Conservation (phyloP, 2,329 filamentous ascomycete genomes). For the Paraphoma sp. region DNA sequence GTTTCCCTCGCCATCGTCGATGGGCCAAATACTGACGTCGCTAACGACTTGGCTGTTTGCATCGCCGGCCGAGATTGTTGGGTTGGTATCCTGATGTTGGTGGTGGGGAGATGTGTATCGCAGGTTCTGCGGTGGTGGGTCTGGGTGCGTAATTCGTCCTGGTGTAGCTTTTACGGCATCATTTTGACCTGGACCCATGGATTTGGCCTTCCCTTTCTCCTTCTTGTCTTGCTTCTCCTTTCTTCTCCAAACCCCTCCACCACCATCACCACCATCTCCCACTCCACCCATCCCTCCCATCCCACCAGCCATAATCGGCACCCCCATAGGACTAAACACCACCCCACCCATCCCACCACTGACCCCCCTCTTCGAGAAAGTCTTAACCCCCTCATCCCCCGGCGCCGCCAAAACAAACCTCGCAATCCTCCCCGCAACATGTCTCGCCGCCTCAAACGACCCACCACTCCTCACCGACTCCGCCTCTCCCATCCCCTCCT, state of each 20-base stretch:
- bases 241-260: background rate
- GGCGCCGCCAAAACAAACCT: conserved; percentile 22
- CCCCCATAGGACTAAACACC: background rate
- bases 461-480: background rate
- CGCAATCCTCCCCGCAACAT: conserved; percentile 9
- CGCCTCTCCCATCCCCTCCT: too few relatives aligned
- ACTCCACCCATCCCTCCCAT: background rate
- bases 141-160: background rate
- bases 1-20: conserved; percentile 1
- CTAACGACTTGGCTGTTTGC: background rate
- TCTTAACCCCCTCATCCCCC: conserved; percentile 12
- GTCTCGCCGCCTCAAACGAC: conserved; percentile 1
- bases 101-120: too few relatives aligned
- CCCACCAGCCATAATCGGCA: background rate
- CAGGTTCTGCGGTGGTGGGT: too few relatives aligned
- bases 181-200: background rate
- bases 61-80: background rate
- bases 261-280: too few relatives aligned
- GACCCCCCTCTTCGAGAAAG: conserved; percentile 9
- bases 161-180: background rate
- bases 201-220: background rate
- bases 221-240: background rate
- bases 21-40: background rate
- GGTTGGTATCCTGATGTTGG: background rate
- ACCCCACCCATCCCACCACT: background rate